phyloP scores from a whole-genome alignment of 2,329 filamentous ascomycete genomes.

The Venturia nashicola region DNA sequence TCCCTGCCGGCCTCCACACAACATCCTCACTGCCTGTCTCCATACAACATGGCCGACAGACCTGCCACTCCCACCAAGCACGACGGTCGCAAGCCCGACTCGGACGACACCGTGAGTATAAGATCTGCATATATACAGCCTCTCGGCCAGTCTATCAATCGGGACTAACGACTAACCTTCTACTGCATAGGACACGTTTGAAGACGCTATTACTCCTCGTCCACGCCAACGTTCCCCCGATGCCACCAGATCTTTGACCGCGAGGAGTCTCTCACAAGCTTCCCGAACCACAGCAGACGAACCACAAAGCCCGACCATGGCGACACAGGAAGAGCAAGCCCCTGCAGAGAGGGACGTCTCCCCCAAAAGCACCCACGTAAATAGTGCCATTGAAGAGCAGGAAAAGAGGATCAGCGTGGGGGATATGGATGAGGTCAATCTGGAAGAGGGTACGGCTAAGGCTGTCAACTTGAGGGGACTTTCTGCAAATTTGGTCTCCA shows the following conservation, averaged over 20 bases:
- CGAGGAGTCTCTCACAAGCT: constrained; percentile 21
- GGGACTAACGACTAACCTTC: not conserved
- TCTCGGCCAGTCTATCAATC: not conserved
- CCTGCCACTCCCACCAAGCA: constrained; percentile 2
- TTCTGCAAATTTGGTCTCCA: not conserved
- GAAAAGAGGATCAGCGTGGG: not conserved
- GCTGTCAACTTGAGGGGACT: not conserved
- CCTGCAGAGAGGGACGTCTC: not conserved
- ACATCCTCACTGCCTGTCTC: not conserved
- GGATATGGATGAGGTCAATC: constrained; percentile 12
- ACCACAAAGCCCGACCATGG: constrained; percentile 34
- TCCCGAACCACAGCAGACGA: constrained; percentile 41
- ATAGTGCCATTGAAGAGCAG: not conserved
- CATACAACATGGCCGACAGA: not conserved
- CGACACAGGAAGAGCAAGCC: not conserved
- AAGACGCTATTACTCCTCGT: constrained; percentile 53
- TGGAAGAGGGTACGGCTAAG: constrained; percentile 9
- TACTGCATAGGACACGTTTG: constrained; percentile 55
- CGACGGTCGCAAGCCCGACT: not conserved
- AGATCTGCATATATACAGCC: not conserved
- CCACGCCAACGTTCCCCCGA: constrained; percentile 34
- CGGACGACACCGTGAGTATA: not conserved
- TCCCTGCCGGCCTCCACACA: no score
- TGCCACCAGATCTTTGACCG: constrained; percentile 32
- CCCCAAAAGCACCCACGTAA: not conserved